Evolutionary conservation across 1,284 basidiomycete genomes (phyloP), one percentile per base, ranked within the genome.

Genomic region (Violaceomyces palustris): DNA sequence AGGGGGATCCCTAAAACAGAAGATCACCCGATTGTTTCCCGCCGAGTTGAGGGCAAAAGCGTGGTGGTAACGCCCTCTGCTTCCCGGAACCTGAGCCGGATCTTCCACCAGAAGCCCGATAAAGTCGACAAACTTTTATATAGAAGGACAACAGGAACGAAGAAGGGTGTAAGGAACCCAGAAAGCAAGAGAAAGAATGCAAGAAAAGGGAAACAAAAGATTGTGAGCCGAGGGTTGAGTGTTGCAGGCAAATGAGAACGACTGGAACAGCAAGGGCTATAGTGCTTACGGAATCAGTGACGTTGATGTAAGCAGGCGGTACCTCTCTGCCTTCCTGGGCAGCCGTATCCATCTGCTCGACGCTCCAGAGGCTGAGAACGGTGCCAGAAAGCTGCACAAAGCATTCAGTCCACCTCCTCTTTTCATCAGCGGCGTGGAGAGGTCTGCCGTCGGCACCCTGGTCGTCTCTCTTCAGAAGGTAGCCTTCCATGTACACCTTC

Each of bases 21-120:
- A 94, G 7, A 94, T 76, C 30, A 92, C 78, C 27, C 92, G 79
- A 70, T 97, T 97, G 27, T 85, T 85, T 17, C 92, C 93, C 1
- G 92, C 92, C 9, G 88, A 93, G 74, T 94, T 98, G 65, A 98
- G 80, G 0, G 89, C 89, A 51, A 94, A 81, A 36, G 94, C 87
- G 67, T 72, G 69, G 42, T 71, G 66, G 32, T 88, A 88, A 0
- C 80, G 74, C 32, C 78, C 77, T 1, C 78, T 76, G 24, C 75
- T 74, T n/a, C 74, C 75, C 25, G 74, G 73, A 0, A 76, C 74
- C 27, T 75, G 72, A 37, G 77, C 75, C 5, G 75, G 74, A 3
- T 78, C 77, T 21, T 79, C 77, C 21, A 77, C 76, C 2, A 79
- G 73, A 23, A 78, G 74, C 23, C 78, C 76, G 45, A 79, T 76